A percentile compares a stretch with the other conserved stretches of the same genome.
phyloP scores from a whole-genome alignment of 148 eudicot genomes.

The Rhododendron williamsianum region DNA sequence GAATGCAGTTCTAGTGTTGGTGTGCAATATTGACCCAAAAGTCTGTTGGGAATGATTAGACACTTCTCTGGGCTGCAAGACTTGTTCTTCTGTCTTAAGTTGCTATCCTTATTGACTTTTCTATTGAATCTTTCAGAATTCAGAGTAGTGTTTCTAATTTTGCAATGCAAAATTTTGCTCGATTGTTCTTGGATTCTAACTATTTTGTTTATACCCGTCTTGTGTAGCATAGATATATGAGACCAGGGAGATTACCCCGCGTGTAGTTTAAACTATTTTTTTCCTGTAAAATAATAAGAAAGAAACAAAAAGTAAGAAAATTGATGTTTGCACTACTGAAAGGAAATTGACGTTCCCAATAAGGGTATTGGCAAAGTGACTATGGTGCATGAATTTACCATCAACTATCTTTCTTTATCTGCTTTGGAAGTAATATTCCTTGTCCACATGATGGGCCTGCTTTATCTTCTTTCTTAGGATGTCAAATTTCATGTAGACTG shows the following conservation, averaged over 20 bases:
- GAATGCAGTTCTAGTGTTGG: neutral
- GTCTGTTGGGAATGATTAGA: neutral
- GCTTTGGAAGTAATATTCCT: neutral
- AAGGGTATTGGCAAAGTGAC: neutral
- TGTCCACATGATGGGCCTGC: neutral
- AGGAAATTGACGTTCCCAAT: neutral
- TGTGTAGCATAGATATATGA: neutral
- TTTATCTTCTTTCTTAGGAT: slow-evolving; percentile 9
- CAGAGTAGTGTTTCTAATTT: neutral
- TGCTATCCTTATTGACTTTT: neutral
- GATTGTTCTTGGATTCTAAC: neutral
- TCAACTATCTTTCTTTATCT: slow-evolving; percentile 2
- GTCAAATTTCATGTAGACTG: slow-evolving; percentile 50
- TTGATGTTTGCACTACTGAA: neutral
- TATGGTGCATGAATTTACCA: neutral
- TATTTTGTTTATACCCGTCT: neutral
- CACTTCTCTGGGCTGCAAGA: neutral
- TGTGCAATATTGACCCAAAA: neutral
- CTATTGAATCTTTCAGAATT: neutral
- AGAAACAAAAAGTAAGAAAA: neutral
- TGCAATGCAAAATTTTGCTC: neutral
- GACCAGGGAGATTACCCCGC: neutral
- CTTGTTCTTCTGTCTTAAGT: neutral
- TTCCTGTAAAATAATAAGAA: no score
- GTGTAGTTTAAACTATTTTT: neutral